These are phyloP conservation scores for Beauveria sp. DNA, from an alignment of 2,329 filamentous ascomycete genomes.

Conservation along the genomic window DNA sequence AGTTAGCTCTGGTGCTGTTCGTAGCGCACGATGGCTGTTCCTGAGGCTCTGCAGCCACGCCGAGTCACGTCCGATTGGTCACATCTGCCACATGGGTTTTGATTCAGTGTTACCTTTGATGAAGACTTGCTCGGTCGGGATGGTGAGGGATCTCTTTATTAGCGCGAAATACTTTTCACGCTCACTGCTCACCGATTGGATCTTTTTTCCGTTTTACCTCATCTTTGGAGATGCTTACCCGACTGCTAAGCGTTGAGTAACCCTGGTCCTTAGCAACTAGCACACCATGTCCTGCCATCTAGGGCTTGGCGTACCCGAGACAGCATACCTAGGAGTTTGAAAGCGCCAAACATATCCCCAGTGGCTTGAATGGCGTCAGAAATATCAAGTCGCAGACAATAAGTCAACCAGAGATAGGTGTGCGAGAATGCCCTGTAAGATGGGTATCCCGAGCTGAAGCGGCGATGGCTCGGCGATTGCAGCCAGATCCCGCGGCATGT, in stretches of 20 bases:
- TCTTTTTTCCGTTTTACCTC: neutral
- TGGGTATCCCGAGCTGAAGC: neutral
- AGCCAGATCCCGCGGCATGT: neutral
- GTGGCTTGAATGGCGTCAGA: too few species aligned
- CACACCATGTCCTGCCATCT: too few species aligned
- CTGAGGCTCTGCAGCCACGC: neutral
- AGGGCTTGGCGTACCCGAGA: too few species aligned
- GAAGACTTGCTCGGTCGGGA: neutral
- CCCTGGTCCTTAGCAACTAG: too few species aligned
- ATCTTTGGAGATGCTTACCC: neutral
- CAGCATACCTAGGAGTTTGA: too few species aligned
- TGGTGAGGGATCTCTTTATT: neutral
- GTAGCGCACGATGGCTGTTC: neutral
- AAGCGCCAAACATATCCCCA: too few species aligned
- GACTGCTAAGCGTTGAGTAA: neutral
- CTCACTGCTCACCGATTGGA: neutral
- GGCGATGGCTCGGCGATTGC: conserved; percentile 6
- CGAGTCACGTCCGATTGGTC: neutral
- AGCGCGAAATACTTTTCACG: neutral
- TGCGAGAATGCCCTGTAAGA: neutral
- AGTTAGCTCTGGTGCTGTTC: neutral
- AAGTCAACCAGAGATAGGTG: neutral
- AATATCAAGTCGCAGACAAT: too few species aligned
- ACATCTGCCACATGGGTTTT: neutral
- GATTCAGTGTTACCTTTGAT: neutral